phyloP scores from a whole-genome alignment of 345 rosid species.

The Ceriops zippeliana region DNA sequence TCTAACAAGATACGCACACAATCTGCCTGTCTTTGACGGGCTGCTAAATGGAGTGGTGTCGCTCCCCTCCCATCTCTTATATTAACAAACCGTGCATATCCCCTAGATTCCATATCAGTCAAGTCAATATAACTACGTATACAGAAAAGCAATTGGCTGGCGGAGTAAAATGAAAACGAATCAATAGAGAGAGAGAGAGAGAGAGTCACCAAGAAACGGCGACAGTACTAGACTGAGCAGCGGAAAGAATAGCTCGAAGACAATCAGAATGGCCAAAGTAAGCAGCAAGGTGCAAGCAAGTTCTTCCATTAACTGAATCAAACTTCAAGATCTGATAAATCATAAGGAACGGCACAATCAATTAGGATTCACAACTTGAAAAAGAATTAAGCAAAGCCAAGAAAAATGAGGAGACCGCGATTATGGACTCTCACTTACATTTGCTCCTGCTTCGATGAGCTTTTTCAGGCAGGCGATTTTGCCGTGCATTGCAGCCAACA shows the following conservation, averaged over 20 bases:
- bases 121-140: neutral
- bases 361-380: slow-evolving; percentile 6
- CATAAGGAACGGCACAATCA: slow-evolving; percentile 8
- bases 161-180: neutral
- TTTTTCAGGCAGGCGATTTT: slow-evolving; percentile 72
- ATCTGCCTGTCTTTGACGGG: slow-evolving; percentile 80
- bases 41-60: slow-evolving; percentile 91
- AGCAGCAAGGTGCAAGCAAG: slow-evolving; percentile 97
- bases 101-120: slow-evolving; percentile 46
- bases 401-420: neutral
- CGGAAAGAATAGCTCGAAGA: slow-evolving; percentile 71
- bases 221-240: slow-evolving; percentile 83
- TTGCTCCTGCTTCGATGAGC: slow-evolving; percentile 93
- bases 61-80: slow-evolving; percentile 91
- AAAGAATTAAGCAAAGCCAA: neutral
- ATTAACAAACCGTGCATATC: slow-evolving; percentile 87
- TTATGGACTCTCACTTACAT: slow-evolving; percentile 47
- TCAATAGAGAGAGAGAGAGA: neutral
- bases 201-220: slow-evolving; percentile 73
- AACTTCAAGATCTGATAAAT: slow-evolving; percentile 74
- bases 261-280: slow-evolving; percentile 84
- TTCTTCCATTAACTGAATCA: slow-evolving; percentile 85
- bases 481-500: slow-evolving; percentile 98
- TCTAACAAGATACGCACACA: slow-evolving; percentile 81
- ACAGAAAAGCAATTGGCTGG: neutral